Evolutionary conservation across 495 filamentous ascomycete species (phyloP), one percentile per base, ranked within the genome.

Genomic region (Hypoxylon trugodes): DNA sequence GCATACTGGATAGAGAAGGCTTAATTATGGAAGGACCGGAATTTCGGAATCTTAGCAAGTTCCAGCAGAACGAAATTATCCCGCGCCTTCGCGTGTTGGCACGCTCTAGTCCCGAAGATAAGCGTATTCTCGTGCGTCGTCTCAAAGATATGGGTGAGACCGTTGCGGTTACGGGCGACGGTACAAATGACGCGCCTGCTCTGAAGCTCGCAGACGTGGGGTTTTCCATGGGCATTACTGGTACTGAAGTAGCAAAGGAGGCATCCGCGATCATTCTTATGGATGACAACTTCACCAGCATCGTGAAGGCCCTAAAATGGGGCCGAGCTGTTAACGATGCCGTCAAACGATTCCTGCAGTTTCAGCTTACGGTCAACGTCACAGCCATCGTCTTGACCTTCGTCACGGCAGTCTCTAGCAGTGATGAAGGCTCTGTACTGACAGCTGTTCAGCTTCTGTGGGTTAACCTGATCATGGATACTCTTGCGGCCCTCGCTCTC

Each of bases 381-480:
- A 94, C 92, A 0, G 92, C 92, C 26, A 91, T 96, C 30, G 68
- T 88, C 7, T 79, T 96, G 41, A 94, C 92, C 9, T 95, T 96
- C 64, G 84, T 96, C 46, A 87, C 92, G 1, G 89, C 92, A 21
- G 87, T 95, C 13, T 85, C 87, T 24, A 90, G 82, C 64, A 69
- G 68, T 4, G 74, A 85, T 4, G 86, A 87, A 67, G 73, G 81
- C 24, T 90, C 90, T 40, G 92, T 96, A 41, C 78, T 96, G 28
- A 94, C 84, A 3, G 91, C 92, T 5, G 92, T 96, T 16, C 92
- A 96, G 76, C 81, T 96, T 19, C 82, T 96, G 10, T 96, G 92
- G 92, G 90, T 96, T 61, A 96, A 96, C 64, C 79, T 96, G 59
- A 96, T 96, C 73, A 96, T 96, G 92, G 92, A 96, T 63, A 95